Evolutionary conservation across 2,329 filamentous ascomycete species (phyloP).

Genomic region (Xylariaceae sp.): DNA sequence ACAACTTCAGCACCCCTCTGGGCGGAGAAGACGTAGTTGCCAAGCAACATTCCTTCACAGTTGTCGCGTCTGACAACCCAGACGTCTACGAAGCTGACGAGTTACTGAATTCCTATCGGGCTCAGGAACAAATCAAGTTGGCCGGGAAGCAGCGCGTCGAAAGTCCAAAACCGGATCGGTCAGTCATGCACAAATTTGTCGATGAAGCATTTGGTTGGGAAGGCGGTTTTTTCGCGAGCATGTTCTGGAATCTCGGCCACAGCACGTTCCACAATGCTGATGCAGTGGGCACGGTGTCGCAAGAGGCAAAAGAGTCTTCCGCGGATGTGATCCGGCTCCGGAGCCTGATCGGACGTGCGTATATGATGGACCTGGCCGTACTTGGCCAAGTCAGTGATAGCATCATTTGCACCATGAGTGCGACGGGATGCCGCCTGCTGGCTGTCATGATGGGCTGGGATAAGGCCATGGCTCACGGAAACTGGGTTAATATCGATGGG

Average conservation of each 20-base stretch:
- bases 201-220: conserved; percentile 82
- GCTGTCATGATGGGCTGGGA: conserved; percentile 89
- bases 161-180: conserved; percentile 37
- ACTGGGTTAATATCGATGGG: conserved; percentile 78
- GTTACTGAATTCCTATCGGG: conserved; percentile 51
- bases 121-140: conserved; percentile 72
- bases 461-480: conserved; percentile 49
- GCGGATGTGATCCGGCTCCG: conserved; percentile 60
- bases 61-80: conserved; percentile 78
- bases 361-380: conserved; percentile 74
- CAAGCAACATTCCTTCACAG: conserved; percentile 41
- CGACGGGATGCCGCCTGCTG: conserved; percentile 65
- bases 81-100: conserved; percentile 64
- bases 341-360: conserved; percentile 72
- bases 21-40: conserved; percentile 32
- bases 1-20: conserved; percentile 37
- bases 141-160: conserved; percentile 54
- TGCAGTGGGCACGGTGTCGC: conserved; percentile 29
- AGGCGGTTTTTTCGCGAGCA: conserved; percentile 74
- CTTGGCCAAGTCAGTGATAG: conserved; percentile 62
- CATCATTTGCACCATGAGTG: conserved; percentile 72
- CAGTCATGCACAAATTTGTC: conserved; percentile 58
- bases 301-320: conserved; percentile 34
- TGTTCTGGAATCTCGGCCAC: conserved; percentile 75
- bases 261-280: conserved; percentile 35